These are phyloP conservation scores for Pichia sp. DNA, from an alignment of 1,139 yeast genomes.

Conservation along the genomic window DNA sequence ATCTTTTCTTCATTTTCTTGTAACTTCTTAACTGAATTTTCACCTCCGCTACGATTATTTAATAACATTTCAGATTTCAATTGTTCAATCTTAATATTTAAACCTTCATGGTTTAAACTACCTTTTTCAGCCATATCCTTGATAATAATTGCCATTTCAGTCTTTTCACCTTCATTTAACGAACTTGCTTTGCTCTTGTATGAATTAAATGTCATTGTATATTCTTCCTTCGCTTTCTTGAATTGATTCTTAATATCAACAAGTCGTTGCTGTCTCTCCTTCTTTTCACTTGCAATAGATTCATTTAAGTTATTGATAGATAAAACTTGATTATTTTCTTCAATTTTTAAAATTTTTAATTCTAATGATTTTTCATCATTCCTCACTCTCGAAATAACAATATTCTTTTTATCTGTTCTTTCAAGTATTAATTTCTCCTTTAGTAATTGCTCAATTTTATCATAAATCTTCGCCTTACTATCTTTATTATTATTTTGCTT, in stretches of 20 bases:
- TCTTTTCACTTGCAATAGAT: slow-evolving; percentile 35
- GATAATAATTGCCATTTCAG: slow-evolving; percentile 39
- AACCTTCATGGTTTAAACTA: slow-evolving; percentile 36
- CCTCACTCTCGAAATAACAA: slow-evolving; percentile 16
- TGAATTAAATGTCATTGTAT: slow-evolving; percentile 35
- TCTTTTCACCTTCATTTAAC: slow-evolving; percentile 41
- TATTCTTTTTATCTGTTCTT: slow-evolving; percentile 5
- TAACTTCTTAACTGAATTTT: slow-evolving; percentile 35
- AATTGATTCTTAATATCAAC: slow-evolving; percentile 29
- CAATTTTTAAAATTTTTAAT: slow-evolving; percentile 25
- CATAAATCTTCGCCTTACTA: slow-evolving; percentile 20
- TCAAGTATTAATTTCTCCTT: slow-evolving; percentile 15
- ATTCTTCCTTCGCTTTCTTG: slow-evolving; percentile 30
- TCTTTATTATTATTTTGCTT: slow-evolving; percentile 18
- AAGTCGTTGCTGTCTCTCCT: slow-evolving; percentile 30
- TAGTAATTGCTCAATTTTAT: slow-evolving; percentile 24
- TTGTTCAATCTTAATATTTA: slow-evolving; percentile 32
- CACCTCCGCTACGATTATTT: slow-evolving; percentile 33
- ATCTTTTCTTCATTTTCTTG: slow-evolving; percentile 33
- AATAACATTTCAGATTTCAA: slow-evolving; percentile 35
- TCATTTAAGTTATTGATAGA: slow-evolving; percentile 33
- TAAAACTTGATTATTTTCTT: slow-evolving; percentile 34
- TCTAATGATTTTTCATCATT: slow-evolving; percentile 13
- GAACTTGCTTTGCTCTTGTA: slow-evolving; percentile 34
- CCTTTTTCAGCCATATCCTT: slow-evolving; percentile 35